Conservation (phyloP, 257 asterid species). For the Solanum etuberosum region DNA sequence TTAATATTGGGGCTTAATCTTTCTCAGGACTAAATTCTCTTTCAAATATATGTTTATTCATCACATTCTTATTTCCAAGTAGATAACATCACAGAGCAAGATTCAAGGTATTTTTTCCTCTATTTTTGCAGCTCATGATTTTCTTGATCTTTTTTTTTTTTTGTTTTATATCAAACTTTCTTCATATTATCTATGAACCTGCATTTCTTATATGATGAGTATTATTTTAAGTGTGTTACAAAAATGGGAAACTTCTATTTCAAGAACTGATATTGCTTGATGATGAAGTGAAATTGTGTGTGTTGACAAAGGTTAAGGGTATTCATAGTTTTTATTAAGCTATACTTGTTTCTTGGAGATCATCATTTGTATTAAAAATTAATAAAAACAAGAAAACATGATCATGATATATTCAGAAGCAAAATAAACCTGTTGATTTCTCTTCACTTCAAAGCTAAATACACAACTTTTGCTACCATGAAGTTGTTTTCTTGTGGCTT, state of each 20-base stretch:
- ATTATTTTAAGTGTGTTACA: not conserved
- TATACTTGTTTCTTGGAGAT: not conserved
- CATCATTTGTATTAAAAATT: not conserved
- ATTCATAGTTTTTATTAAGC: not conserved
- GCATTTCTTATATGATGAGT: not conserved
- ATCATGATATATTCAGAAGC: not conserved
- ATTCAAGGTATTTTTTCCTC: not conserved
- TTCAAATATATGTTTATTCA: not conserved
- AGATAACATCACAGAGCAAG: not conserved
- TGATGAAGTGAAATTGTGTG: not conserved
- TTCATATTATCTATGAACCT: not conserved
- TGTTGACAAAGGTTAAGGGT: not conserved
- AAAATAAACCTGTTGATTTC: not conserved
- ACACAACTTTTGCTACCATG: not conserved
- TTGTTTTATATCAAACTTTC: not conserved
- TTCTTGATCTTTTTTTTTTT: no score
- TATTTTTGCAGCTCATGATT: not conserved
- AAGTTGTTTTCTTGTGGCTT: not conserved
- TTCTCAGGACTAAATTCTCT: not conserved
- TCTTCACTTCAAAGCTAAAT: constrained; percentile 4
- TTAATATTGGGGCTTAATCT: not conserved
- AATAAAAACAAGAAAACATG: not conserved
- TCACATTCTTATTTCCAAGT: not conserved
- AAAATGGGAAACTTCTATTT: not conserved
- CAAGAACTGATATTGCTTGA: not conserved